Evolutionary conservation across 192 early-diverging fungal genomes (phyloP).

Genomic region (Blastocladiella britannica): DNA sequence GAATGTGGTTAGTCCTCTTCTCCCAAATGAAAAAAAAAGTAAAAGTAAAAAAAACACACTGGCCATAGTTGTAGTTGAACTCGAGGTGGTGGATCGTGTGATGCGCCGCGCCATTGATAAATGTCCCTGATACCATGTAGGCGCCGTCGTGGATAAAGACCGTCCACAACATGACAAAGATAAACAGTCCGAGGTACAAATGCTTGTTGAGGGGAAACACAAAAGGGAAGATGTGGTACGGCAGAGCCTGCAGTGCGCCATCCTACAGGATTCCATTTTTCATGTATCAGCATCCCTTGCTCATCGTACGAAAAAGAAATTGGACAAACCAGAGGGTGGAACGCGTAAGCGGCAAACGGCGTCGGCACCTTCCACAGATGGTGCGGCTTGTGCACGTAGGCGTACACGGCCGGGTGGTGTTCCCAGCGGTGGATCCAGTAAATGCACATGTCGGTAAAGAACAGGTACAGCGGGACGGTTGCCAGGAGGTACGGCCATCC

Average conservation of each 20-base stretch:
- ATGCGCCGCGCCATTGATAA: conserved; percentile 76
- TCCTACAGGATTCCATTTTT: conserved; percentile 37
- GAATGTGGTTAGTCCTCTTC: too few relatives aligned
- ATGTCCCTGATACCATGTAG: conserved; percentile 1
- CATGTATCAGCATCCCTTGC: too few relatives aligned
- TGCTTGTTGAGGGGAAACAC: conserved; percentile 78
- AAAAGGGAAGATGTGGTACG: conserved; percentile 87
- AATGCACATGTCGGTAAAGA: conserved; percentile 84
- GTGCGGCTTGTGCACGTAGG: conserved; percentile 68
- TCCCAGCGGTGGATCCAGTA: conserved; percentile 92
- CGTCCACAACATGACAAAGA: conserved; percentile 84
- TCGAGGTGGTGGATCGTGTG: conserved; percentile 95
- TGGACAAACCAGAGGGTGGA: conserved; percentile 60
- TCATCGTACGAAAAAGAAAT: conserved; percentile 5
- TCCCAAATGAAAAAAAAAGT: too few relatives aligned
- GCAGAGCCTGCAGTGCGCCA: conserved; percentile 82
- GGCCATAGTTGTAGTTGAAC: conserved; percentile 99
- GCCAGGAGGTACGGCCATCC: conserved; percentile 53
- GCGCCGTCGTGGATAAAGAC: conserved; percentile 91
- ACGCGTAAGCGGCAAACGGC: conserved; percentile 86
- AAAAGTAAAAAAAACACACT: too few relatives aligned
- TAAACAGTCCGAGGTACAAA: conserved; percentile 68
- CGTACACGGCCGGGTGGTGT: conserved; percentile 79
- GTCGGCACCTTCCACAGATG: conserved; percentile 85
- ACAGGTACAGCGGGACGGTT: conserved; percentile 49